A percentile compares a stretch with the other conserved stretches of the same genome.
Evolutionary conservation across 805 yeast genomes (phyloP).

Genomic region (Ogataea nakhonphanomensis): DNA sequence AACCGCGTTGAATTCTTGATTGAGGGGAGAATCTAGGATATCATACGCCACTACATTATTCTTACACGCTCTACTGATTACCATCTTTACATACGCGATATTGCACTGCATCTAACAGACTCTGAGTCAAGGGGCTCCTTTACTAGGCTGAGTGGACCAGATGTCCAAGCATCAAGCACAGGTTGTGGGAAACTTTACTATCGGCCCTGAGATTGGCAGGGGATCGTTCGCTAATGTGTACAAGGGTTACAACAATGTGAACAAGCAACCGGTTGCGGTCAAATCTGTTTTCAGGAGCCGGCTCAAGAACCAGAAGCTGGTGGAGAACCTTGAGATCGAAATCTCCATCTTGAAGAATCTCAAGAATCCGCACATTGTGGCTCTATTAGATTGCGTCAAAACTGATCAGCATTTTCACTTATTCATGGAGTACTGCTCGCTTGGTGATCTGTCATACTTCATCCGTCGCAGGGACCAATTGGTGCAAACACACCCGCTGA

Average conservation of each 20-base stretch:
- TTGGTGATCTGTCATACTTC: slow-evolving; percentile 89
- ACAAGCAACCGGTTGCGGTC: slow-evolving; percentile 71
- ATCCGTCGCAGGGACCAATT: slow-evolving; percentile 74
- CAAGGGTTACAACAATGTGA: slow-evolving; percentile 63
- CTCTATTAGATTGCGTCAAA: slow-evolving; percentile 76
- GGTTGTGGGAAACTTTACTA: slow-evolving; percentile 46
- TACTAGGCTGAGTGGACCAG: slow-evolving; percentile 4
- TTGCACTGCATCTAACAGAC: not conserved
- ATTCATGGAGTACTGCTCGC: slow-evolving; percentile 93
- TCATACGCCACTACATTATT: not conserved
- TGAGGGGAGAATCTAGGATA: slow-evolving; percentile 1
- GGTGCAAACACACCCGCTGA: slow-evolving; percentile 70
- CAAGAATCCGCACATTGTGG: slow-evolving; percentile 91
- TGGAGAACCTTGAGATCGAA: slow-evolving; percentile 91
- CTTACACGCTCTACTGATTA: not conserved
- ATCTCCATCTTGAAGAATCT: slow-evolving; percentile 83
- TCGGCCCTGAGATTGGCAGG: slow-evolving; percentile 87
- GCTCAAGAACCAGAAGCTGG: slow-evolving; percentile 77
- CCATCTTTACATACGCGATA: slow-evolving; percentile 2
- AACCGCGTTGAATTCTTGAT: slow-evolving; percentile 3
- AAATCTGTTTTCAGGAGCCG: slow-evolving; percentile 83
- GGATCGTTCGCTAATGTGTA: slow-evolving; percentile 96
- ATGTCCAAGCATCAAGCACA: slow-evolving; percentile 13
- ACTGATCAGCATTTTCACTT: slow-evolving; percentile 75
- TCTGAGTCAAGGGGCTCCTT: not conserved